Percentiles rank a stretch among this genome's conserved stretches.
Evolutionary conservation across 495 filamentous ascomycete genomes (phyloP).

Genomic region (Penicillium ucsense): DNA sequence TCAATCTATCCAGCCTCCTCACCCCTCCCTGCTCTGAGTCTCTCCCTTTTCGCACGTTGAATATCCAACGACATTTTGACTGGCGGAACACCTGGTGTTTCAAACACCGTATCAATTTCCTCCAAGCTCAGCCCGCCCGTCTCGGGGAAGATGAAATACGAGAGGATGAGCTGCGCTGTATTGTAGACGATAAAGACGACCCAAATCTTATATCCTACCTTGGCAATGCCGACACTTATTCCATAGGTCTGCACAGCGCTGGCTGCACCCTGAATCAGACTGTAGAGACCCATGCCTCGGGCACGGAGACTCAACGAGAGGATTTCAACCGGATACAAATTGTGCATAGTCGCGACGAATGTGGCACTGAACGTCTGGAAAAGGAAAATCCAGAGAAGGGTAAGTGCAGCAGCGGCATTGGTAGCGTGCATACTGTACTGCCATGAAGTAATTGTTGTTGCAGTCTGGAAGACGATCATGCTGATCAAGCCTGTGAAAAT

Average conservation of each 20-base stretch:
- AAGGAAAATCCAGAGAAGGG: conserved; percentile 32
- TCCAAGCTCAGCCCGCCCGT: conserved; percentile 28
- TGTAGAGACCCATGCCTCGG: conserved; percentile 35
- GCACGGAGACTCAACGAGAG: conserved; percentile 29
- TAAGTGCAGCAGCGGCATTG: conserved; percentile 20
- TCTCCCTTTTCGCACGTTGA: conserved; percentile 31
- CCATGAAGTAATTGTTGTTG: conserved; percentile 34
- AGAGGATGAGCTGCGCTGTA: conserved; percentile 26
- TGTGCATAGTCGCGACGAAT: conserved; percentile 36
- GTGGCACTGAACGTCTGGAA: conserved; percentile 32
- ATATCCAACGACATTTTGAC: conserved; percentile 39
- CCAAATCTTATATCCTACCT: conserved; percentile 37
- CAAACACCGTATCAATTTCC: conserved; percentile 36
- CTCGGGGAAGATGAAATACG: conserved; percentile 36
- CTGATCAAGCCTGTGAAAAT: conserved; percentile 27
- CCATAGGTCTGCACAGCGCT: conserved; percentile 30
- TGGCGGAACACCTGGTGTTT: conserved; percentile 31
- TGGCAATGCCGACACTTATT: conserved; percentile 31
- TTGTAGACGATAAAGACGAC: conserved; percentile 37
- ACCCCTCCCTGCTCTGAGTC: conserved; percentile 10
- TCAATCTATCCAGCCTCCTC: conserved; percentile 8
- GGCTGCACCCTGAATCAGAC: conserved; percentile 32
- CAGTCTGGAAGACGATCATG: conserved; percentile 31
- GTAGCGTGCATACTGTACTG: conserved; percentile 15
- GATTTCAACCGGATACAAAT: conserved; percentile 32